Evolutionary conservation across 2,329 filamentous ascomycete genomes (phyloP), one percentile per base, ranked within the genome.

Genomic region (Cladosporium velox): DNA sequence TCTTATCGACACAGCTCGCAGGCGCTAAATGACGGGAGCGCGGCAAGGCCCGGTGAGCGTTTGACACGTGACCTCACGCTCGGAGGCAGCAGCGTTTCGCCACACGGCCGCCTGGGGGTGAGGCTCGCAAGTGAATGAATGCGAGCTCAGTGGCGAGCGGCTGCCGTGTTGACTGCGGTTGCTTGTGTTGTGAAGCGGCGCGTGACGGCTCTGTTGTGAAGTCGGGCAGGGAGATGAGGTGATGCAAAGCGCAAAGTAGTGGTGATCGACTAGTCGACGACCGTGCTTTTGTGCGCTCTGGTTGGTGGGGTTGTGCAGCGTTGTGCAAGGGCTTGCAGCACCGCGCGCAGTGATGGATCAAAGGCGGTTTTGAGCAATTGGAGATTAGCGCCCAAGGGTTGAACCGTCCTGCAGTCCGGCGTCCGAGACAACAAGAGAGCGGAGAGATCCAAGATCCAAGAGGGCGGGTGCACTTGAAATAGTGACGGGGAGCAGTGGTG

Each of bases 311-410:
- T 64, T 64, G 61, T 64, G 51, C 61, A 55, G 61, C 51, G 61
- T 64, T 64, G 61, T 64, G 61, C 51, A 64, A 64, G 49, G 61
- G 61, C 47, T 47, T 54, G 47, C 60, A 63, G 61, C 61, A 47
- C 24, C 44, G 59, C 44, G 35, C 15, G 32, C 32, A 38, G 57
- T 35, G 30, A 10, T 30, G 30, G 34, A 21, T 55, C 26, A 34
- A 18, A 47, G n/a, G 28, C 30, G 51, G 15, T 55, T 34, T 21
- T 21, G 52, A 21, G 28, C 51, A 54, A 8, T 34, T n/a, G 52
- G n/a, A 18, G 28, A 32, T n/a, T 55, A 55, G 52, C 30, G 52
- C 52, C 30, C 21, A 55, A 55, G 15, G 52, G 11, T 2, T 12
- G 11, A 34, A 3, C 26, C 26, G 28, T 32, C 32, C 30, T 55